A percentile compares a stretch with the other conserved stretches of the same genome.
These are phyloP conservation scores for Aristolochia californica DNA, from an alignment of 164 flowering plant species.

Conservation along the genomic window DNA sequence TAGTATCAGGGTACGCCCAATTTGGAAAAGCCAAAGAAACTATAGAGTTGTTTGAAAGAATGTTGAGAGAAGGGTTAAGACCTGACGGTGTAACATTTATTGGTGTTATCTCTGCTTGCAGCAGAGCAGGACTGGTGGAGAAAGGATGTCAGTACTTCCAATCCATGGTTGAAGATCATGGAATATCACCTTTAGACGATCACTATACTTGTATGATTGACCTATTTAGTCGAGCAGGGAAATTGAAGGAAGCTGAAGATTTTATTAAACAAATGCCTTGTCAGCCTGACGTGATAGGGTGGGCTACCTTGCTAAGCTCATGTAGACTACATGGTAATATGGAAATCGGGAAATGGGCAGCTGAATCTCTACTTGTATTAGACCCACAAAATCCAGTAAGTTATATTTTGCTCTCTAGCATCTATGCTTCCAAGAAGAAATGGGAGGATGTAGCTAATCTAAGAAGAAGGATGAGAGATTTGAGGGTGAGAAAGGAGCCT, in stretches of 20 bases:
- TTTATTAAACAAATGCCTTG: constrained; percentile 66
- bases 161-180: constrained; percentile 51
- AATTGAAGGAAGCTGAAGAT: constrained; percentile 58
- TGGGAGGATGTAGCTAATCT: constrained; percentile 64
- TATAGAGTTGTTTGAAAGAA: constrained; percentile 53
- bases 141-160: constrained; percentile 49
- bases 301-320: constrained; percentile 76
- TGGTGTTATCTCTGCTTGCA: constrained; percentile 84
- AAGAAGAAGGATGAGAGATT: constrained; percentile 60
- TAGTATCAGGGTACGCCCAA: constrained; percentile 68
- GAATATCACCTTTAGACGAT: constrained; percentile 42
- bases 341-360: constrained; percentile 86
- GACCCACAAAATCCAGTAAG: constrained; percentile 75
- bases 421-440: constrained; percentile 67
- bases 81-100: constrained; percentile 83
- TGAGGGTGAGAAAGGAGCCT: constrained; percentile 63
- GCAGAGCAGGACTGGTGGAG: constrained; percentile 77
- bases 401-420: constrained; percentile 64
- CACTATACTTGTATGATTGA: constrained; percentile 93
- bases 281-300: constrained; percentile 63
- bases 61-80: constrained; percentile 46
- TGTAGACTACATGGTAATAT: constrained; percentile 57
- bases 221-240: constrained; percentile 72
- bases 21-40: constrained; percentile 71
- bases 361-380: constrained; percentile 50